Conservation (phyloP, 176 grass and related monocot species). For the Puya raimondii region DNA sequence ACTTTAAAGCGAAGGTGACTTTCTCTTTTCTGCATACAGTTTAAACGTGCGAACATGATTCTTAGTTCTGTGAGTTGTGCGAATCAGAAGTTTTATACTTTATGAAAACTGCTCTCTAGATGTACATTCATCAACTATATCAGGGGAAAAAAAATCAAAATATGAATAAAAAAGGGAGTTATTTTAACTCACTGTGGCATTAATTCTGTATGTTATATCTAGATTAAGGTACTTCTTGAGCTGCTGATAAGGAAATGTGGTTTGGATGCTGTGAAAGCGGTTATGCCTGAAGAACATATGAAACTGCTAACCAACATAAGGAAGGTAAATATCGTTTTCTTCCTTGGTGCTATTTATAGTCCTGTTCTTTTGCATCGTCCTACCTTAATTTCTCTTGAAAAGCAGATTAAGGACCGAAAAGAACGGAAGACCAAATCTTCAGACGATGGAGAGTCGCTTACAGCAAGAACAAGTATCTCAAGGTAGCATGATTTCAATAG, state of each 20-base stretch:
- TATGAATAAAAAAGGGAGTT: not conserved
- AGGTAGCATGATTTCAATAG: constrained; percentile 31
- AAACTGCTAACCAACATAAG: constrained; percentile 83
- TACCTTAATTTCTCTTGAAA: constrained; percentile 15
- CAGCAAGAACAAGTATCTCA: constrained; percentile 47
- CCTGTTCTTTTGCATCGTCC: not conserved
- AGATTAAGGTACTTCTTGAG: constrained; percentile 87
- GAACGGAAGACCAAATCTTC: constrained; percentile 66
- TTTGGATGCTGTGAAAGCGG: constrained; percentile 80
- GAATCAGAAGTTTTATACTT: too few species aligned
- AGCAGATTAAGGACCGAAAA: constrained; percentile 72
- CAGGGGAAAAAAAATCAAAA: not conserved
- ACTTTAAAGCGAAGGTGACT: constrained; percentile 85
- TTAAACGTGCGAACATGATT: too few species aligned
- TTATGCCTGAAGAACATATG: constrained; percentile 96
- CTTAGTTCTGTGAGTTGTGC: too few species aligned
- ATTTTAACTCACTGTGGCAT: not conserved
- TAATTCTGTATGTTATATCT: constrained; percentile 12
- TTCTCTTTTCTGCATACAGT: not conserved
- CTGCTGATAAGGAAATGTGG: constrained; percentile 97
- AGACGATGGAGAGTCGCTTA: constrained; percentile 51
- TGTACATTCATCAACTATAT: too few species aligned
- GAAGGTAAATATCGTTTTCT: constrained; percentile 42
- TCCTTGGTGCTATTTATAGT: not conserved
- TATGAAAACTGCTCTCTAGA: too few species aligned